Evolutionary conservation across 2,329 filamentous ascomycete genomes (phyloP), one percentile per base, ranked within the genome.

Genomic region (Bipolaris oryzae): DNA sequence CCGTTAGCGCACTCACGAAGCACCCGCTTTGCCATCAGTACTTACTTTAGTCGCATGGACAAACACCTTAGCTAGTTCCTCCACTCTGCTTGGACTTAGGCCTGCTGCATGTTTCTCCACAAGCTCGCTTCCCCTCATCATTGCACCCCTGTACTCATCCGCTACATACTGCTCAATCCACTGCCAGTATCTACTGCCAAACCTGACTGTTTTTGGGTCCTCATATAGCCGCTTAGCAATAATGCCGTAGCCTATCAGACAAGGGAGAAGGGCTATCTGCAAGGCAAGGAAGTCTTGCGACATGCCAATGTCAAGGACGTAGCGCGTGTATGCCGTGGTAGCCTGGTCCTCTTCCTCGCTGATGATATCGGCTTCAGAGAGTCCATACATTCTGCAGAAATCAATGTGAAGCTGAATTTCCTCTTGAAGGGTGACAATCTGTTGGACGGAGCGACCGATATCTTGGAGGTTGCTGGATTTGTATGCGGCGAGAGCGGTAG

Each of bases 161-260:
- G 88, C 89, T 15, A 90, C 85, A 71, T 97, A 98, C 70, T 91
- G 96, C 72, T 93, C 82, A 63, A 98, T 91, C 94, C 94, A 98
- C 43, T 87, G 84, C 89, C 90, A 95, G 78, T 96, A 98, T 16
- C 78, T 81, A 73, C 94, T 96, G 0, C 81, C 85, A 11, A 89
- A 81, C 37, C 82, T 81, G 46, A 79, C 68, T 34, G 87, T 89
- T n/a, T 79, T 80, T 46, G 83, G 78, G 59, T 90, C 87, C 13
- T 80, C 80, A 66, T 87, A 82, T 3, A 96, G 81, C 67, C 91
- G 84, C 67, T 83, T 82, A 5, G 91, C 94, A 57, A 96, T 90
- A 53, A 86, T 85, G 9, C 89, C 89, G 74, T 98, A 97, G 39
- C 94, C 94, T n/a, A 97, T 84, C 31, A 96, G 81, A 72, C 94